Evolutionary conservation across 2,329 filamentous ascomycete species (phyloP), one percentile per base, ranked within the genome.

Genomic region (Fusarium sp.): DNA sequence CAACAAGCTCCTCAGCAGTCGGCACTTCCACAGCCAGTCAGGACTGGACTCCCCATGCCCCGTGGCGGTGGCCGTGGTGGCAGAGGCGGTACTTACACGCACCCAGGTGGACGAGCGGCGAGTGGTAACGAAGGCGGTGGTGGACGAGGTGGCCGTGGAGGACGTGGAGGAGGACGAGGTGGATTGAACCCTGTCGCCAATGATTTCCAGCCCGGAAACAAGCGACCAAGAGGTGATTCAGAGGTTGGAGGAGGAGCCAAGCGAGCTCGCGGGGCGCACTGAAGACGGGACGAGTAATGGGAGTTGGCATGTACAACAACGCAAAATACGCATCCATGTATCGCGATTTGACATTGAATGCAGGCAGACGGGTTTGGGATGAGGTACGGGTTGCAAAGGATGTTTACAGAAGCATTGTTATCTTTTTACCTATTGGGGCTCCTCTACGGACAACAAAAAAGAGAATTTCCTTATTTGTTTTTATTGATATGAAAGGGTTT

Each of bases 191-290:
- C 87, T 1, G 82, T 82, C 14, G 89, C 87, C 11, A 83, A 85
- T 58, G 90, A 91, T 66, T 88, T 90, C 74, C 89, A 90, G 47
- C 86, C 87, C 10, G 88, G 89, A 5, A 88, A 85, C 73, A 91
- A 91, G 81, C 84, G 89, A 31, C 85, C 88, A 16, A 84, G 89
- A 62, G 88, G 90, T 58, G 89, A 91, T 64, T 83, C 82, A 1
- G 84, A 86, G 60, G 80, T 72, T 24, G 83, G 82, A 5, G 84
- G 80, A 20, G 84, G 84, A 22, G 83, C 83, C 5, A 86, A 86
- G 78, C 79, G 85, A 67, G 82, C 83, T 5, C 79, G 84, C 38
- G 84, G 84, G 68, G 82, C 81, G 24, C 83, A 84, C 50, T 84
- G 77, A 29, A 34, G 50, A n/a, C n/a, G 45, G 38, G 56, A 64